Conservation (phyloP, 2,329 filamentous ascomycete genomes). For the Ceratocystis harringtonii region DNA sequence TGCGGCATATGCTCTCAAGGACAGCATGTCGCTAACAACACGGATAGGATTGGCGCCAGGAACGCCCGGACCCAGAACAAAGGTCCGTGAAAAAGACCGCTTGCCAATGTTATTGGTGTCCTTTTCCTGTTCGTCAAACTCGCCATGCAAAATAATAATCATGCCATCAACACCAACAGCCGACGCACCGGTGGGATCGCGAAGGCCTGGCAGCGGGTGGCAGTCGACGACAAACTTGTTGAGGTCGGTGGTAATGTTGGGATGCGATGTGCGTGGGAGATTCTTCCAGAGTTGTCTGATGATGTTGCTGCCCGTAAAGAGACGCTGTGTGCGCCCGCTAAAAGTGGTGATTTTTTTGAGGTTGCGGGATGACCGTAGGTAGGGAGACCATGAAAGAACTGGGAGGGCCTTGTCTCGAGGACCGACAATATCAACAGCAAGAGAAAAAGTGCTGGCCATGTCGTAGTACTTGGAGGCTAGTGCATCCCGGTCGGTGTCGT, state of each 20-base stretch:
- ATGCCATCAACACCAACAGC: constrained; percentile 59
- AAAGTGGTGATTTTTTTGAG: constrained; percentile 51
- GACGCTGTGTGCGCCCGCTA: constrained; percentile 46
- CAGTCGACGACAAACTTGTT: constrained; percentile 74
- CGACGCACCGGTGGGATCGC: constrained; percentile 51
- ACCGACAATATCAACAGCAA: constrained; percentile 51
- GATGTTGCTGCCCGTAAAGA: constrained; percentile 46
- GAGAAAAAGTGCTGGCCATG: constrained; percentile 55
- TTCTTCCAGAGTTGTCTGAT: constrained; percentile 55
- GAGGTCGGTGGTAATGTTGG: constrained; percentile 49
- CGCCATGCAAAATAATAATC: constrained; percentile 64
- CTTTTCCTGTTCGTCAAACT: constrained; percentile 60
- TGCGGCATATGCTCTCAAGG: constrained; percentile 49
- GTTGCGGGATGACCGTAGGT: constrained; percentile 67
- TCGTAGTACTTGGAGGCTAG: constrained; percentile 61
- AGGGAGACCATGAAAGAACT: constrained; percentile 52
- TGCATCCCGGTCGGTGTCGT: constrained; percentile 53
- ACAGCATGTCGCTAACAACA: constrained; percentile 66
- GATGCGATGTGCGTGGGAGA: constrained; percentile 60
- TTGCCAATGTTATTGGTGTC: constrained; percentile 41
- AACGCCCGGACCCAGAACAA: constrained; percentile 61
- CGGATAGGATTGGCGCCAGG: constrained; percentile 49
- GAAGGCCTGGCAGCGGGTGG: constrained; percentile 54
- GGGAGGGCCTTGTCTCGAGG: constrained; percentile 33
- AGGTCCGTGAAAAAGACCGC: constrained; percentile 69